Conservation (phyloP, 139 green algal species). For the Ulvella scutata region DNA sequence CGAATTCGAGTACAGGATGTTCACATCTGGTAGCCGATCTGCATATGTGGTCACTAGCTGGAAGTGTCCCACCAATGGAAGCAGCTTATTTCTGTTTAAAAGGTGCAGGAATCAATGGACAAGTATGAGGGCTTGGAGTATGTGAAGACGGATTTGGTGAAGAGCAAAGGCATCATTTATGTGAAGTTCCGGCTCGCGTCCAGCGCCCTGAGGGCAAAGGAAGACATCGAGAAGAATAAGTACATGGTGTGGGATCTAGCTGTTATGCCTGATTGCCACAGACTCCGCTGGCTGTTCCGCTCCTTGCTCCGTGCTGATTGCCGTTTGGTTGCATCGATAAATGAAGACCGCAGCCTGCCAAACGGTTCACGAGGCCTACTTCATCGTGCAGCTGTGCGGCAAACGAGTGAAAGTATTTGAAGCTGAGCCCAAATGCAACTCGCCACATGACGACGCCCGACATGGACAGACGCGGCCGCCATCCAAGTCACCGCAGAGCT, state of each 20-base stretch:
- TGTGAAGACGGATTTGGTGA: constrained; percentile 82
- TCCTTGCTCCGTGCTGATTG: too few relatives aligned
- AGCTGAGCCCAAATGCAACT: not conserved
- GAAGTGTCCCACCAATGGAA: too few relatives aligned
- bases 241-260: not conserved
- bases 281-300: too few relatives aligned
- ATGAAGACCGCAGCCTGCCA: too few relatives aligned
- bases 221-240: constrained; percentile 30
- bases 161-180: constrained; percentile 73
- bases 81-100: too few relatives aligned
- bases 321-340: too few relatives aligned
- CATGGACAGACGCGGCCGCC: not conserved
- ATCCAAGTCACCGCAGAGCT: too few relatives aligned
- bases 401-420: not conserved
- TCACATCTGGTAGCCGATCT: too few relatives aligned
- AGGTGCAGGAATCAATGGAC: constrained; percentile 41
- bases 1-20: too few relatives aligned
- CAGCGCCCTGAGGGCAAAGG: constrained; percentile 50
- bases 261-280: too few relatives aligned
- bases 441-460: not conserved
- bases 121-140: constrained; percentile 66
- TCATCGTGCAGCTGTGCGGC: not conserved
- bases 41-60: too few relatives aligned
- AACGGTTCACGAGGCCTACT: not conserved
- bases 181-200: constrained; percentile 69